phyloP scores from a whole-genome alignment of 331 rosid genomes.

The Saraca asoca region DNA sequence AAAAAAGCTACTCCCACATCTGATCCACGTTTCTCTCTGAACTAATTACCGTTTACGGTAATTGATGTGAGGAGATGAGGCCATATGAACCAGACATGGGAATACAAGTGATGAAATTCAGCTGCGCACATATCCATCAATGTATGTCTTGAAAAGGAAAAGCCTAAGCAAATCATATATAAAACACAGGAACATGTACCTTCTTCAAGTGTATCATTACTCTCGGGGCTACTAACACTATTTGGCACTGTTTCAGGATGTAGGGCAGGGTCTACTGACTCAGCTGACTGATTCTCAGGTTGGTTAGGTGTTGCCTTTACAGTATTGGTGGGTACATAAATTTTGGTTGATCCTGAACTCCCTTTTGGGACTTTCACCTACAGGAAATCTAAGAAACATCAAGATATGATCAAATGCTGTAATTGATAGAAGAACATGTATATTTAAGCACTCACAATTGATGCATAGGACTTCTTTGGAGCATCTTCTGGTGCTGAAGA shows the following conservation, averaged over 20 bases:
- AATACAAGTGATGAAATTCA: neutral
- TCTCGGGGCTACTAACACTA: slow-evolving; percentile 39
- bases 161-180: slow-evolving; percentile 5
- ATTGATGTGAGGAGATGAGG: too few relatives aligned
- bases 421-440: slow-evolving; percentile 25
- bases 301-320: slow-evolving; percentile 44
- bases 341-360: slow-evolving; percentile 45
- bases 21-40: too few relatives aligned
- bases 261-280: slow-evolving; percentile 38
- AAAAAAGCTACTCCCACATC: too few relatives aligned
- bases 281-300: slow-evolving; percentile 41
- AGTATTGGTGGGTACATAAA: slow-evolving; percentile 60
- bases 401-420: slow-evolving; percentile 21
- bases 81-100: too few relatives aligned
- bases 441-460: slow-evolving; percentile 56
- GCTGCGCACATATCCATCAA: slow-evolving; percentile 9
- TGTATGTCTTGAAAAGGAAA: neutral
- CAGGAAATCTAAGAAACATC: slow-evolving; percentile 37
- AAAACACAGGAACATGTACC: slow-evolving; percentile 44
- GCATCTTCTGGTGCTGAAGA: slow-evolving; percentile 49
- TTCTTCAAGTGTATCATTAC: slow-evolving; percentile 51
- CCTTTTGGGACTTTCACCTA: slow-evolving; percentile 70
- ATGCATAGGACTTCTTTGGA: slow-evolving; percentile 76
- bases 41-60: too few relatives aligned
- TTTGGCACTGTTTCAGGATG: slow-evolving; percentile 48